These are phyloP conservation scores for Cyclotella atomus DNA, from an alignment of 108 stramenopile species.

Conservation along the genomic window DNA sequence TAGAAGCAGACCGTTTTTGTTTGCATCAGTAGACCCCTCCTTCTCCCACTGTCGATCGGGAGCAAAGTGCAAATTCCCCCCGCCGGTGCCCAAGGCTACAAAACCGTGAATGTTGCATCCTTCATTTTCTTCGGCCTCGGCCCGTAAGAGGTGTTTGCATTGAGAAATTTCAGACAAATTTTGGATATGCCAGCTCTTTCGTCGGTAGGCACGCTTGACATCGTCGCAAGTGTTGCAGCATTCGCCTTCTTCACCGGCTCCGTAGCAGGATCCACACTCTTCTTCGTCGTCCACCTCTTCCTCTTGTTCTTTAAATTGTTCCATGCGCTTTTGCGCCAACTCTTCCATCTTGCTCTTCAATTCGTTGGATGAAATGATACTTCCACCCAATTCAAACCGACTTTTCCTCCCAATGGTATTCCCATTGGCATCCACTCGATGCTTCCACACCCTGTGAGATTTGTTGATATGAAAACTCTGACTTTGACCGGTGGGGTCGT, in stretches of 20 bases:
- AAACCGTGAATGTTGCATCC: constrained; percentile 93
- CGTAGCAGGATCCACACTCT: constrained; percentile 95
- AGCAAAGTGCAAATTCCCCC: constrained; percentile 96
- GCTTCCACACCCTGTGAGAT: constrained; percentile 87
- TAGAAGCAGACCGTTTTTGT: neutral
- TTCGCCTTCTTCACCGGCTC: constrained; percentile 90
- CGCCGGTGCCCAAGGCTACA: constrained; percentile 82
- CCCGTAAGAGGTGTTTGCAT: constrained; percentile 46
- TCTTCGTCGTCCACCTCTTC: constrained; percentile 52
- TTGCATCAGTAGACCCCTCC: constrained; percentile 34
- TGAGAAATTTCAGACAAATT: constrained; percentile 62
- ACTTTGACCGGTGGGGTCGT: constrained; percentile 88
- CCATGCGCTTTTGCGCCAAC: neutral
- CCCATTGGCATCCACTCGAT: constrained; percentile 62
- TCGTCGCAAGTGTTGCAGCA: constrained; percentile 98
- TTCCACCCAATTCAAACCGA: constrained; percentile 79
- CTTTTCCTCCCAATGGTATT: constrained; percentile 40
- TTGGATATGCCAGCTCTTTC: constrained; percentile 86
- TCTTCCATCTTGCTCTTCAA: constrained; percentile 17
- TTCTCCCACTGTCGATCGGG: constrained; percentile 77
- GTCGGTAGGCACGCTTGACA: constrained; percentile 89
- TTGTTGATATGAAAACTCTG: constrained; percentile 83
- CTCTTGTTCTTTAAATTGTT: constrained; percentile 7
- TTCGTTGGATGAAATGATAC: constrained; percentile 17
- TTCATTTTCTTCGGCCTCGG: constrained; percentile 67